Evolutionary conservation across 225 moss, liverwort and hornwort genomes (phyloP), one percentile per base, ranked within the genome.

Genomic region (Antitrichia curtipendula): DNA sequence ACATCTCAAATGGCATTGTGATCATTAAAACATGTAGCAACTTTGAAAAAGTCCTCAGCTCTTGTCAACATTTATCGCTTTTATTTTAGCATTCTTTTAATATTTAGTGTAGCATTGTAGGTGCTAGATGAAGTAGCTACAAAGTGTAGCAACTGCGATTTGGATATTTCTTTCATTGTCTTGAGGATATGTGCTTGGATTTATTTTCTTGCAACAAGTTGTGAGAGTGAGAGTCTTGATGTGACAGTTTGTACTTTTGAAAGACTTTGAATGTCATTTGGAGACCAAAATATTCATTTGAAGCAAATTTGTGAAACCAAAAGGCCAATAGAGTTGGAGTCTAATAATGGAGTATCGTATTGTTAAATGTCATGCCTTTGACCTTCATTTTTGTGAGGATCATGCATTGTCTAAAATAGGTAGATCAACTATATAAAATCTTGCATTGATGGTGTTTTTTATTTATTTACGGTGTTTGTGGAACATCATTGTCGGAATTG

Each of bases 121-220:
- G 95, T 98, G 50, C 97, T 94, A 75, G 96, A 96, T 75, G 97
- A 98, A 88, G 96, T 93, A 78, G 91, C 94, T 38, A 93, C 95
- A 15, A 98, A 96, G 90, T 96, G 96, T 89, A 94, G 84, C 45
- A 94, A 91, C 85, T 96, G 96, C 75, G 92, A 92, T 87, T 87
- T 89, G 57, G 96, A 94, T 56, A 96, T 96, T 92, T 94, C 93
- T 89, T 87, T 94, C 38, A 94, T 96, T 75, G 83, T 91, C 65
- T 85, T 94, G 75, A 92, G 95, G 95, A 96, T 94, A 78, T 25
- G 93, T 84, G 58, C 45, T 31, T 61, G n/a, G 28, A 23, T 22
- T 45, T 31, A 28, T 85, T 50, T 49, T n/a, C 59, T 10, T 73
- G 36, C 24, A 43, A 82, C 36, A 16, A 19, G 28, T 40, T 50